Evolutionary conservation across 2,329 filamentous ascomycete species (phyloP), one percentile per base, ranked within the genome.

Genomic region (Ophiostoma perfectum): DNA sequence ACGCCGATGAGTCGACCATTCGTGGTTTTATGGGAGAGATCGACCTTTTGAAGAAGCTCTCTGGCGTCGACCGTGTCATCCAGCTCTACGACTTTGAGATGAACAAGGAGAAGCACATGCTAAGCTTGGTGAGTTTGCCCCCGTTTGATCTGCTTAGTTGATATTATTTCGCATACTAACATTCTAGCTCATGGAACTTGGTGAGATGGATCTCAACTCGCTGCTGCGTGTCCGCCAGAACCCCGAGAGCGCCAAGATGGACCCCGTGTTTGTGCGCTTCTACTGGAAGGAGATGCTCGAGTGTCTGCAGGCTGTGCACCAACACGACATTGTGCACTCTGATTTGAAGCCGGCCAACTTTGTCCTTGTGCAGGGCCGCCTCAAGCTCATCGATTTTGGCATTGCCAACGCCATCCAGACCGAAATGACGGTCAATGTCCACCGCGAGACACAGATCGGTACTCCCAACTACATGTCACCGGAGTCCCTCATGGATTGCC

Each of bases 211-310:
- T 78, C 85, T 99, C 75, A 91, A 96, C 75, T 92, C 90, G 68
- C 88, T 98, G 67, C 84, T 99, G 72, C 89, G 88, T 47, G 86
- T 88, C 72, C 87, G 88, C 9, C 81, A 91, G 74, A 91, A 88
- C 74, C 85, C 83, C 0, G 89, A 93, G 70, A 86, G 90, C 67
- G 86, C 91, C 52, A 86, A 84, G 70, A 90, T 99, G 70, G 95
- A 99, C 76, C 85, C 92, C 1, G 91, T 90, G 67, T 97, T 98
- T 77, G 92, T 95, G 12, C 90, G 95, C n/a, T 96, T 91, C 79
- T 97, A 97, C 82, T 99, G 95, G 95, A 95, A 96, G 78, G 95
- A 99, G 79, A 99, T 99, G 95, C 88, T 99, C 18, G 93, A 97
- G 77, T 98, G 95, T 76, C 87, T 99, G 5, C 87, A 91, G 73